phyloP scores from a whole-genome alignment of 176 grass and related monocot species.

The Triticum urartu region DNA sequence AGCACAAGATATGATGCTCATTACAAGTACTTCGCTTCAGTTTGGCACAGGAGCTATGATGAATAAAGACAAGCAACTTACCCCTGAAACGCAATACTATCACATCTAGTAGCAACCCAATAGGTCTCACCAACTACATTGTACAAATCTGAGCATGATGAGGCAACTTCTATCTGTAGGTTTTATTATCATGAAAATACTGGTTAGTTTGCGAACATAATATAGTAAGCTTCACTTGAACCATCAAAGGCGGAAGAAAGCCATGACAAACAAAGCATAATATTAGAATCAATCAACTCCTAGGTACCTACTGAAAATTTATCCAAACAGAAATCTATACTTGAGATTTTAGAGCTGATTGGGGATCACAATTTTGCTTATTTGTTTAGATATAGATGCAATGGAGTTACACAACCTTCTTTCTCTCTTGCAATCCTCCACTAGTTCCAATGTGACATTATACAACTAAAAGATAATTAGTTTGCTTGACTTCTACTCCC shows the following conservation, averaged over 20 bases:
- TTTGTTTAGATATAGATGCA: conserved; percentile 4
- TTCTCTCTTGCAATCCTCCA: neutral
- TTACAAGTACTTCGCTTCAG: neutral
- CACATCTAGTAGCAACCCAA: conserved; percentile 90
- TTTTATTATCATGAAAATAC: conserved; percentile 35
- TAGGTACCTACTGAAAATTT: neutral
- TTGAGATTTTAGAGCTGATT: conserved; percentile 13
- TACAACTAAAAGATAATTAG: neutral
- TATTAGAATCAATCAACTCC: conserved; percentile 17
- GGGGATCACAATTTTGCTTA: neutral
- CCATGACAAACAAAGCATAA: neutral
- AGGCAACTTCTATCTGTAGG: conserved; percentile 77
- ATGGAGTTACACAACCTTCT: conserved; percentile 14
- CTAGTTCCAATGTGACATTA: conserved; percentile 2
- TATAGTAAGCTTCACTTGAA: conserved; percentile 22
- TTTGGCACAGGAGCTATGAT: neutral
- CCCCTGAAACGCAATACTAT: conserved; percentile 75
- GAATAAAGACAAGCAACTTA: conserved; percentile 40
- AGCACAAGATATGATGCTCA: neutral
- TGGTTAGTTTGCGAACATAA: conserved; percentile 19
- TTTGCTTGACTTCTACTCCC: neutral
- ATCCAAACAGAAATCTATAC: conserved; percentile 7
- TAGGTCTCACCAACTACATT: conserved; percentile 85
- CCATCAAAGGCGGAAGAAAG: neutral
- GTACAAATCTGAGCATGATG: conserved; percentile 84